A percentile compares a stretch with the other conserved stretches of the same genome.
These are phyloP conservation scores for Prunus mongolica DNA, from an alignment of 306 rosid species.

Conservation along the genomic window DNA sequence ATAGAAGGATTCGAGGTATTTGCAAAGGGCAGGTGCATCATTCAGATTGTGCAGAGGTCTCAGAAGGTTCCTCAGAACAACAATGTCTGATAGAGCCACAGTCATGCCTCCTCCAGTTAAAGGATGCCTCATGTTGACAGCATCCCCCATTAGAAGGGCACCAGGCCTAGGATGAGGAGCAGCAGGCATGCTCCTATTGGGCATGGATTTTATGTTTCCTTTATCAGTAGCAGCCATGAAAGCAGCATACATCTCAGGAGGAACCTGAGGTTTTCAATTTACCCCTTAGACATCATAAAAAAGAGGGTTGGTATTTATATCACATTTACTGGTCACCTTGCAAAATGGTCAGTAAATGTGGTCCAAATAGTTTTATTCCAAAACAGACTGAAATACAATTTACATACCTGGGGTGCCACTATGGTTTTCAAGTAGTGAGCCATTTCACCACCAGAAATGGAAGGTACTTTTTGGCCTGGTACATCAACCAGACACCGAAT, in stretches of 20 bases:
- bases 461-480: slow-evolving; percentile 64
- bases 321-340: not conserved
- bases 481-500: slow-evolving; percentile 64
- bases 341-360: not conserved
- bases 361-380: not conserved
- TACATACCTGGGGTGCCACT: slow-evolving; percentile 62
- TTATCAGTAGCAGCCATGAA: slow-evolving; percentile 22
- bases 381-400: not conserved
- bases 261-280: slow-evolving; percentile 16
- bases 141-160: slow-evolving; percentile 31
- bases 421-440: slow-evolving; percentile 48
- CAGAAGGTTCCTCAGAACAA: slow-evolving; percentile 45
- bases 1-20: slow-evolving; percentile 55
- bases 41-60: slow-evolving; percentile 44
- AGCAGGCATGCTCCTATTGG: slow-evolving; percentile 29
- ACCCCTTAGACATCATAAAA: not conserved
- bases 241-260: slow-evolving; percentile 14
- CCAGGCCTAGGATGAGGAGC: slow-evolving; percentile 26
- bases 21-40: slow-evolving; percentile 46
- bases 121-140: slow-evolving; percentile 36
- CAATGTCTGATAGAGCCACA: slow-evolving; percentile 41
- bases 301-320: not conserved
- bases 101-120: slow-evolving; percentile 36
- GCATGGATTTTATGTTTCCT: slow-evolving; percentile 24
- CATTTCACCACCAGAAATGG: slow-evolving; percentile 57